phyloP scores from a whole-genome alignment of 495 filamentous ascomycete species.

The Articulospora tetracladia region DNA sequence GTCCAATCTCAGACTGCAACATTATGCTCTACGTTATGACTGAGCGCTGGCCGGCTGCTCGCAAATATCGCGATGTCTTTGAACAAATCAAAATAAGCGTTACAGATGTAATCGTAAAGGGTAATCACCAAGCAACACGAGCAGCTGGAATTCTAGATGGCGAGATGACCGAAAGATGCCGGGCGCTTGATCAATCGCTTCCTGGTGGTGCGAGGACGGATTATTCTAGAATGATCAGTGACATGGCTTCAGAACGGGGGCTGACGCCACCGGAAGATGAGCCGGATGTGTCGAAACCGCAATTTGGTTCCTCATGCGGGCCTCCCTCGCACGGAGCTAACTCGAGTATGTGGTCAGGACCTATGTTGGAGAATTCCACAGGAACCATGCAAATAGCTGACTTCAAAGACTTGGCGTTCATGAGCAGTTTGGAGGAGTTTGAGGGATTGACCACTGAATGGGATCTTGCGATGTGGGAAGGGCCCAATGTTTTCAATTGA shows the following conservation, averaged over 20 bases:
- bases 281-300: neutral
- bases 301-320: too few species aligned
- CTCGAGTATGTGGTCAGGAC: neutral
- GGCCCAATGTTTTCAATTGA: neutral
- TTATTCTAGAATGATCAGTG: neutral
- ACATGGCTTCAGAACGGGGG: neutral
- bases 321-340: too few species aligned
- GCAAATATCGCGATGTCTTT: neutral
- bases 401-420: neutral
- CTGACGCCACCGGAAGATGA: neutral
- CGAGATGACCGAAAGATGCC: neutral
- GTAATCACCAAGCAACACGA: neutral
- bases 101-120: neutral
- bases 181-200: neutral
- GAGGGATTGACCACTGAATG: neutral
- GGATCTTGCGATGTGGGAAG: neutral
- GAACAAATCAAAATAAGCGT: neutral
- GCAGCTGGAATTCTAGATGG: neutral
- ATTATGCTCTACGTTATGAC: neutral
- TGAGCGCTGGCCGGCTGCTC: neutral
- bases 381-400: neutral
- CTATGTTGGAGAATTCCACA: neutral
- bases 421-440: neutral
- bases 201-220: neutral
- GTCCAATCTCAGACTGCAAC: neutral